Base-by-base conservation (phyloP, 768 basidiomycete genomes). In the Termitomyces sp. region DNA sequence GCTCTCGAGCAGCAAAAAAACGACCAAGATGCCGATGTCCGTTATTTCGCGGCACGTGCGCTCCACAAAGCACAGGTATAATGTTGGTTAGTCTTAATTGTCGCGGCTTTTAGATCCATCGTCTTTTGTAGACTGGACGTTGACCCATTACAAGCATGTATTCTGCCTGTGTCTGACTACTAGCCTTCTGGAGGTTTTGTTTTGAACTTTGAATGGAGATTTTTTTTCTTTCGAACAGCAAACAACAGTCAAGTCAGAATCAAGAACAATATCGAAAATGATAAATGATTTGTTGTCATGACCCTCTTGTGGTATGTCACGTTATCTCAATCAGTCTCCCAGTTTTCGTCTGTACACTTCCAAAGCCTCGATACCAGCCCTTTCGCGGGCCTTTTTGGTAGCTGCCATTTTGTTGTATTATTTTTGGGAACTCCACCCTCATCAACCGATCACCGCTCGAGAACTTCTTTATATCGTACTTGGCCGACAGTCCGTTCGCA, bases 1-100 rank as follows among this genome's bases (percentile, higher is more conserved):
- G 82, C 83, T 19, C 70, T 98, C 63, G 89, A 96, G 64, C 87
- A 87, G 64, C 83, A 93, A 72, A 87, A 90, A 74, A 84, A 83
- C 60, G 97, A 99, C 68, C 72, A 77, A 47, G 97, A 99, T 72
- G 93, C 96, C 21, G 97, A 99, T 76, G 97, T 99, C 50, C 85
- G 94, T 67, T 98, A 90, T 75, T 97, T 95, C 71, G 91, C 94
- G 14, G 75, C 81, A 46, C 86, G 89, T 58, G 94, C 92, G 46
- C 74, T 90, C 53, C 88, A 91, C 64, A 80, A 77, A 64, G 75
- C 78, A 21, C 62, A 57, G 37, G 40, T 53, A 45, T 61, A 50
- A 63, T 41, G 57, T 56, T n/a, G 17, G 51, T 49, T 30, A 15
- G 21, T 38, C 41, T 47, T 17, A 3, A 17, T 7, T 15, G 14